phyloP scores from a whole-genome alignment of 768 basidiomycete genomes.

The Lactarius evosmus region DNA sequence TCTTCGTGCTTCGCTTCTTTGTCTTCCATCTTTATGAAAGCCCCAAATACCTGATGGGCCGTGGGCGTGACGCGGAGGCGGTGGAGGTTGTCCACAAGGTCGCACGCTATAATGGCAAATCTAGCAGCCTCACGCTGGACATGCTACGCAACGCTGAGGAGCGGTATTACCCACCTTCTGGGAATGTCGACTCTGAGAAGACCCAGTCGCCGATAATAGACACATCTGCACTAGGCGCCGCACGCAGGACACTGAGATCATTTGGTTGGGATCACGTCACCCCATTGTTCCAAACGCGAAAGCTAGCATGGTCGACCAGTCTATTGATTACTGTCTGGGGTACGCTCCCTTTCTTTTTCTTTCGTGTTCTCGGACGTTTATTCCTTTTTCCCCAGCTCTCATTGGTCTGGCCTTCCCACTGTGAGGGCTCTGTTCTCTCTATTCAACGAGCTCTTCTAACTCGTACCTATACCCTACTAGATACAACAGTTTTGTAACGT shows the following conservation, averaged over 20 bases:
- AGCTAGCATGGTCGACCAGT: constrained; percentile 49
- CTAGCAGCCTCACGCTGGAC: constrained; percentile 48
- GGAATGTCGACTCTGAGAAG: constrained; percentile 19
- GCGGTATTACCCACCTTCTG: constrained; percentile 4
- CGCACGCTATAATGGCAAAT: constrained; percentile 57
- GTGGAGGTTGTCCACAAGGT: constrained; percentile 60
- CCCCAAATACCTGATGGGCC: constrained; percentile 69
- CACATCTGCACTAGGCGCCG: constrained; percentile 39
- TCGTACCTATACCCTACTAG: constrained; percentile 29
- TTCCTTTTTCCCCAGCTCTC: constrained; percentile 43
- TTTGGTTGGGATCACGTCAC: constrained; percentile 45
- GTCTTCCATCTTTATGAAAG: constrained; percentile 65
- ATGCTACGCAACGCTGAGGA: constrained; percentile 39
- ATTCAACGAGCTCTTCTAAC: not conserved
- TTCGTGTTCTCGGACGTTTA: not conserved
- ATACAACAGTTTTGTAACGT: constrained; percentile 53
- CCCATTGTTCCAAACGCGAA: constrained; percentile 48
- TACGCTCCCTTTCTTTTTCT: constrained; percentile 24
- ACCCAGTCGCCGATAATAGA: constrained; percentile 32
- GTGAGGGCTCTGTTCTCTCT: constrained; percentile 34
- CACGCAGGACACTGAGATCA: constrained; percentile 39
- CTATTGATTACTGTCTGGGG: constrained; percentile 55
- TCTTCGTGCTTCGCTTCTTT: constrained; percentile 63
- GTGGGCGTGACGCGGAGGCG: constrained; percentile 59
- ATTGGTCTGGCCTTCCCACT: constrained; percentile 77